Percentiles rank a stretch among this genome's conserved stretches.
phyloP scores from a whole-genome alignment of 164 flowering plant species.

The Aristolochia contorta region DNA sequence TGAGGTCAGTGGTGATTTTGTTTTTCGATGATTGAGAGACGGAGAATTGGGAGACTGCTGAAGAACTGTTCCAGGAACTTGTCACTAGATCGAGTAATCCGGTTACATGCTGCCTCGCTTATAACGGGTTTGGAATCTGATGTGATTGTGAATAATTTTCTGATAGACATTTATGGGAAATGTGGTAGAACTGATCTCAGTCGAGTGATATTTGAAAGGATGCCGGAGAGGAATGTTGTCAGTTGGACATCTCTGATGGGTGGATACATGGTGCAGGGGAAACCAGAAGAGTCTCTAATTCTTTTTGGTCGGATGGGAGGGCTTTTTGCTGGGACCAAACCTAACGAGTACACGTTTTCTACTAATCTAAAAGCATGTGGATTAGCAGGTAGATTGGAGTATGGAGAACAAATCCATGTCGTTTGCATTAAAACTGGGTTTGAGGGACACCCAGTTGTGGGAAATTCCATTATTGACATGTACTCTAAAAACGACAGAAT shows the following conservation, averaged over 20 bases:
- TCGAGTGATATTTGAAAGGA: conserved; percentile 45
- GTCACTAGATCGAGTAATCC: conserved; percentile 36
- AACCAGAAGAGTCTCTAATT: conserved; percentile 26
- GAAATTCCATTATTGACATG: conserved; percentile 67
- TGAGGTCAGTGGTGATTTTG: not conserved
- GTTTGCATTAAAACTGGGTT: conserved; percentile 46
- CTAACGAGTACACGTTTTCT: conserved; percentile 61
- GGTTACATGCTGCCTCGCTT: conserved; percentile 34
- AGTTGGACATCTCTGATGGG: conserved; percentile 83
- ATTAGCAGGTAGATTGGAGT: conserved; percentile 20
- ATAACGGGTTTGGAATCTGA: conserved; percentile 41
- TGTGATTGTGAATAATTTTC: conserved; percentile 46
- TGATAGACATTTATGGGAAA: conserved; percentile 63
- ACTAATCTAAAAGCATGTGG: conserved; percentile 17
- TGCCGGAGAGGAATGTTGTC: conserved; percentile 68
- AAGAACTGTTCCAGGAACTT: conserved; percentile 37
- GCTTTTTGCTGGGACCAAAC: conserved; percentile 26
- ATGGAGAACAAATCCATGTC: conserved; percentile 56
- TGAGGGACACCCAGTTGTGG: conserved; percentile 41
- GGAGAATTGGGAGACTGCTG: conserved; percentile 36
- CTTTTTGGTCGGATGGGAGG: conserved; percentile 38
- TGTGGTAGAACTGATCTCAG: conserved; percentile 39
- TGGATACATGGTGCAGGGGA: conserved; percentile 38
- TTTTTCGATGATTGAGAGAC: conserved; percentile 34
- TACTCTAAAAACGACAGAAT: conserved; percentile 57